Evolutionary conservation across 352 stramenopile species (phyloP).

Genomic region (Phytophthora ramorum): DNA sequence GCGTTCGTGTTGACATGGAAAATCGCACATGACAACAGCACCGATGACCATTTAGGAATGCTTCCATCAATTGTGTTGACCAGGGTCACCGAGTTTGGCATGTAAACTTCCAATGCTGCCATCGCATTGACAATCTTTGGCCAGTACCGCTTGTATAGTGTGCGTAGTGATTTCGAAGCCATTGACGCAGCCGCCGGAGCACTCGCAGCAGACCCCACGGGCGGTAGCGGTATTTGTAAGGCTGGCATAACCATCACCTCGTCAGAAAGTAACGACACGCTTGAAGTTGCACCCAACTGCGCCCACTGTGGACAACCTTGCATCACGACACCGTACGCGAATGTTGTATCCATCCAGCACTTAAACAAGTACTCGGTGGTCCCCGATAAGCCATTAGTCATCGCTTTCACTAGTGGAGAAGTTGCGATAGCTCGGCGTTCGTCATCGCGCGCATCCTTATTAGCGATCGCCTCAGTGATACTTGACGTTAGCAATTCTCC

Average conservation of each 20-base stretch:
- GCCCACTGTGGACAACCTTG: conserved; percentile 51
- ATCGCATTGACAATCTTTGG: conserved; percentile 59
- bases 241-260: conserved; percentile 37
- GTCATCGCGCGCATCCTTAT: conserved; percentile 33
- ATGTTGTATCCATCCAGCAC: conserved; percentile 62
- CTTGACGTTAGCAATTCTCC: conserved; percentile 62
- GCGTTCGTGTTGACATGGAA: conserved; percentile 55
- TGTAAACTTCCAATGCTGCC: conserved; percentile 38
- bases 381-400: conserved; percentile 55
- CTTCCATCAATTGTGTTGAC: conserved; percentile 7
- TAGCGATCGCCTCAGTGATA: conserved; percentile 37
- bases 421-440: conserved; percentile 24
- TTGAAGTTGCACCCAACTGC: conserved; percentile 17
- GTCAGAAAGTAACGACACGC: conserved; percentile 11
- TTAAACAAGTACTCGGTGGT: conserved; percentile 50
- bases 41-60: conserved; percentile 33
- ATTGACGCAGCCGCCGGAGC: conserved; percentile 12
- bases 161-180: conserved; percentile 25
- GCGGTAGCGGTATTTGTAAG: conserved; percentile 42
- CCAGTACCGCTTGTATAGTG: conserved; percentile 69
- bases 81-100: conserved; percentile 33
- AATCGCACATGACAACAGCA: conserved; percentile 47
- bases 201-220: conserved; percentile 6
- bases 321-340: conserved; percentile 55
- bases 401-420: conserved; percentile 60